Conservation (phyloP, 2,329 filamentous ascomycete genomes). For the Scedosporium dehoogii region DNA sequence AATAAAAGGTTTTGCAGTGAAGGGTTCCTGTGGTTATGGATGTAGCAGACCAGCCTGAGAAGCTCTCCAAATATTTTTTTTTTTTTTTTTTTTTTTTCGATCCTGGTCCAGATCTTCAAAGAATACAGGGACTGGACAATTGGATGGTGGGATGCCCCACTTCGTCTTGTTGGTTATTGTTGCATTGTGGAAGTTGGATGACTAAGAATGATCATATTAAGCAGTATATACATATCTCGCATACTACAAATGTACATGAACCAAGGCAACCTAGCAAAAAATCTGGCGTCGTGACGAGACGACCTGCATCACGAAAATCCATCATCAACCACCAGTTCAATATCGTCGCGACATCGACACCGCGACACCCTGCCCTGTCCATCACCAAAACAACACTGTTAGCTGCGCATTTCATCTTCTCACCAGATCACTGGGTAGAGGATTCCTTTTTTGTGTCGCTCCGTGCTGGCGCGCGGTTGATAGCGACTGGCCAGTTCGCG, state of each 20-base stretch:
- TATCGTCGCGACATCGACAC: conserved; percentile 6
- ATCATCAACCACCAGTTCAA: neutral
- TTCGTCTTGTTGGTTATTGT: neutral
- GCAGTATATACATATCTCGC: neutral
- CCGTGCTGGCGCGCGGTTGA: conserved; percentile 6
- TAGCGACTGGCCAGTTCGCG: conserved; percentile 4
- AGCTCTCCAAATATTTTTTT: neutral
- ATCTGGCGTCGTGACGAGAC: conserved; percentile 2
- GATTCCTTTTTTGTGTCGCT: neutral
- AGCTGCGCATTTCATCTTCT: neutral
- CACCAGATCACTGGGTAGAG: neutral
- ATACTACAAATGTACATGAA: no score
- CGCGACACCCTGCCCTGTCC: conserved; percentile 3
- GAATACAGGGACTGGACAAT: neutral
- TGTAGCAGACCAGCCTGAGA: no score
- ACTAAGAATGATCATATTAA: conserved; percentile 1
- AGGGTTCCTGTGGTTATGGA: no score
- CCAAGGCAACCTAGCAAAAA: conserved; percentile 3
- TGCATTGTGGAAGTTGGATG: neutral
- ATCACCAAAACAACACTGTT: neutral
- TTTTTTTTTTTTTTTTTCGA: neutral
- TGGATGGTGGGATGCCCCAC: conserved; percentile 1
- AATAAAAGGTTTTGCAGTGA: no score
- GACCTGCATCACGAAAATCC: conserved; percentile 1
- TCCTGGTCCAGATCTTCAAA: neutral